Conservation (phyloP, 139 green algal genomes). For the Trebouxia sp. region DNA sequence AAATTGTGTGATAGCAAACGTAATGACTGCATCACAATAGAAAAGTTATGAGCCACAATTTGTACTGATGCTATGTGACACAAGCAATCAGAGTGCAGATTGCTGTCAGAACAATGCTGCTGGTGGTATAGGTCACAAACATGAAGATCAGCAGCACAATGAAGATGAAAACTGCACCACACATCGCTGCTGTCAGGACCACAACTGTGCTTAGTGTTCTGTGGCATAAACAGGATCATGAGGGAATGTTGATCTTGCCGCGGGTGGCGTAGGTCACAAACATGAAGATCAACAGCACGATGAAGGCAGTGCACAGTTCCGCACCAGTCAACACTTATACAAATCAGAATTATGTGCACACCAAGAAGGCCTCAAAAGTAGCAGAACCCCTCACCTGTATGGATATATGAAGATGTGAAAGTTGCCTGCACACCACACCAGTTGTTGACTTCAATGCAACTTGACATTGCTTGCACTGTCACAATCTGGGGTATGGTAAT, state of each 20-base stretch:
- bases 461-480: constrained; percentile 1
- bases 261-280: constrained; percentile 71
- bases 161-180: constrained; percentile 67
- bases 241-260: no score
- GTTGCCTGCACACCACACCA: constrained; percentile 57
- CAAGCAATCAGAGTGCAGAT: no score
- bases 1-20: no score
- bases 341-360: no score
- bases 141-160: constrained; percentile 84
- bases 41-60: no score
- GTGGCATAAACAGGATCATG: no score
- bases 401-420: constrained; percentile 82
- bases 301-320: no score
- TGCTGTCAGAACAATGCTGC: not conserved
- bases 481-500: no score
- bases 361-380: not conserved
- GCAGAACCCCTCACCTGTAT: constrained; percentile 42
- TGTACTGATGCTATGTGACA: no score
- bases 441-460: not conserved
- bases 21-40: no score
- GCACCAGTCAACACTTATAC: no score
- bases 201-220: no score
- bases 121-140: constrained; percentile 71
- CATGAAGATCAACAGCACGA: constrained; percentile 82
- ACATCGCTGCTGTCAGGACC: not conserved